These are phyloP conservation scores for Clathrospora elynae DNA, from an alignment of 2,329 filamentous ascomycete genomes.

Conservation along the genomic window DNA sequence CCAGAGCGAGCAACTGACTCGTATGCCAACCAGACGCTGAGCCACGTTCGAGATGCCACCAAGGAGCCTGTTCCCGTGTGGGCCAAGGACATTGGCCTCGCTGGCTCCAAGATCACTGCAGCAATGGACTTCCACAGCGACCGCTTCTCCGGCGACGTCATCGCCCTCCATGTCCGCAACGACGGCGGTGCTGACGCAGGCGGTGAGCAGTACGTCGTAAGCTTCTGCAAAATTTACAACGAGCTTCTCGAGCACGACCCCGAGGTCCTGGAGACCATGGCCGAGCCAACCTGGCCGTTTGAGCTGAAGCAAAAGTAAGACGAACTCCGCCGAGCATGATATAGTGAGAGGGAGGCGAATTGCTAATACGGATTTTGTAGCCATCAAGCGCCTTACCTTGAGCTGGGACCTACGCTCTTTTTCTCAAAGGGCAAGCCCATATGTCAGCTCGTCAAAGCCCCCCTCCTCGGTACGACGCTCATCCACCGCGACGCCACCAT, in stretches of 20 bases:
- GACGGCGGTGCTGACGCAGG: slow-evolving; percentile 39
- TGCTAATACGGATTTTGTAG: slow-evolving; percentile 20
- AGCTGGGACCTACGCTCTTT: slow-evolving; percentile 43
- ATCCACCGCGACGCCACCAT: slow-evolving; percentile 40
- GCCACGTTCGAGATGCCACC: slow-evolving; percentile 46
- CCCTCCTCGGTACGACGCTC: slow-evolving; percentile 41
- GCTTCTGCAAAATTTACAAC: slow-evolving; percentile 47
- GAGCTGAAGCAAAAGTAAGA: slow-evolving; percentile 48
- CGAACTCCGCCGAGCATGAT: neutral
- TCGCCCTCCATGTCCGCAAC: slow-evolving; percentile 44
- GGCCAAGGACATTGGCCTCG: slow-evolving; percentile 44
- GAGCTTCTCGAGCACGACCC: slow-evolving; percentile 41
- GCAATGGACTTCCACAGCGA: slow-evolving; percentile 49
- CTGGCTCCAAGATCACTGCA: slow-evolving; percentile 45
- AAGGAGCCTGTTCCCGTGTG: slow-evolving; percentile 39
- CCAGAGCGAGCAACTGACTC: slow-evolving; percentile 43
- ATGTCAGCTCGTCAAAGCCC: slow-evolving; percentile 47
- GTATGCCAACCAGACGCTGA: slow-evolving; percentile 47
- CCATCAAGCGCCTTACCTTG: slow-evolving; percentile 37
- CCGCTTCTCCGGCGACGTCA: slow-evolving; percentile 46
- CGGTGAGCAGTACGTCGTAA: slow-evolving; percentile 42
- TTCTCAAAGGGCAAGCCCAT: slow-evolving; percentile 46
- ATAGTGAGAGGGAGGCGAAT: too few species aligned
- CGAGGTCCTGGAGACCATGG: slow-evolving; percentile 44
- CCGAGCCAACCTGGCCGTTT: slow-evolving; percentile 44